Conservation (phyloP, 305 asterid genomes). For the Petunia hybrid region DNA sequence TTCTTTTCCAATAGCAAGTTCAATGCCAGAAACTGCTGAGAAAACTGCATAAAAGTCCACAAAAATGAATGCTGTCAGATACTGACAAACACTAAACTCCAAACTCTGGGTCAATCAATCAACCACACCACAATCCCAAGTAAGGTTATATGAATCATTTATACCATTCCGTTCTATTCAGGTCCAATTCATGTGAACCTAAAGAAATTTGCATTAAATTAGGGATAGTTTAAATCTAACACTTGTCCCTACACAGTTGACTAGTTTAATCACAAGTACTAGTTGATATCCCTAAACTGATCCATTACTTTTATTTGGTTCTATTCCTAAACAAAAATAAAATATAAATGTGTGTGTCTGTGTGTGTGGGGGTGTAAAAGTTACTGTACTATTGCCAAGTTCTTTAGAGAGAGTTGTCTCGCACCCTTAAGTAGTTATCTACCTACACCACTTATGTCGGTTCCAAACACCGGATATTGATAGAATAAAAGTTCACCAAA, state of each 20-base stretch:
- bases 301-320: neutral
- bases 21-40: slow-evolving; percentile 94
- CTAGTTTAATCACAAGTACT: neutral
- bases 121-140: neutral
- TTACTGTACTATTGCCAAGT: neutral
- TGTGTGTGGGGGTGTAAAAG: neutral
- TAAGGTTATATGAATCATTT: neutral
- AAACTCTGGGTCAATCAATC: neutral
- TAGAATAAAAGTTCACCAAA: too few relatives aligned
- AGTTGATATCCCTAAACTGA: neutral
- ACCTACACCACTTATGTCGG: too few relatives aligned
- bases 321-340: neutral
- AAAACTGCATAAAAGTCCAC: slow-evolving; percentile 63
- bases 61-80: slow-evolving; percentile 30
- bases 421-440: neutral
- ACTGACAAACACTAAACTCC: slow-evolving; percentile 10
- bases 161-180: neutral
- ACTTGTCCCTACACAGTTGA: neutral
- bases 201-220: too few relatives aligned
- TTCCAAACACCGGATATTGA: too few relatives aligned
- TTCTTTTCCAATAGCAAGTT: slow-evolving; percentile 68
- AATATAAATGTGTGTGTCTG: neutral
- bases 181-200: neutral
- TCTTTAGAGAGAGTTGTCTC: slow-evolving; percentile 8
- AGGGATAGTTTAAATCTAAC: neutral